These are phyloP conservation scores for Galerina marginata DNA, from an alignment of 768 basidiomycete genomes.

Conservation along the genomic window DNA sequence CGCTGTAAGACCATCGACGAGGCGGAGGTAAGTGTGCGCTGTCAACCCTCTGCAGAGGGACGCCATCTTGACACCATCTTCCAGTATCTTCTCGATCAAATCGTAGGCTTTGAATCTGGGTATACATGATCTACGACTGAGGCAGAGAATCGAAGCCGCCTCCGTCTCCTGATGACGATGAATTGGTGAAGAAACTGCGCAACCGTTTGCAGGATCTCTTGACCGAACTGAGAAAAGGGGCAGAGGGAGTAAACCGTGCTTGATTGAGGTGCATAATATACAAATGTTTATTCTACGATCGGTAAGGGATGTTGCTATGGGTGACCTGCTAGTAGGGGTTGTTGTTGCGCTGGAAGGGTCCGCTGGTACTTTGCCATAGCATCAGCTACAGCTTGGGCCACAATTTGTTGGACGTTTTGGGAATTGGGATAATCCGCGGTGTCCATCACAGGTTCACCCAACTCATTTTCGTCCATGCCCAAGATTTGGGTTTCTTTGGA, in stretches of 20 bases:
- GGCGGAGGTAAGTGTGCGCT: slow-evolving; percentile 25
- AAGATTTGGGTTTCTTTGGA: slow-evolving; percentile 42
- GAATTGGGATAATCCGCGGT: slow-evolving; percentile 52
- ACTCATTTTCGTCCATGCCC: slow-evolving; percentile 84
- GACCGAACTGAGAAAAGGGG: slow-evolving; percentile 37
- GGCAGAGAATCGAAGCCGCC: slow-evolving; percentile 32
- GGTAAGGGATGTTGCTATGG: no score
- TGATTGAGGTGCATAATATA: not conserved
- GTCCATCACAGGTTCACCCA: slow-evolving; percentile 86
- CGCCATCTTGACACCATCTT: not conserved
- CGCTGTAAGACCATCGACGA: slow-evolving; percentile 33
- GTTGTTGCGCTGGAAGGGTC: no score
- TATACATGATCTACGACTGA: not conserved
- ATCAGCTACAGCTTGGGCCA: not conserved
- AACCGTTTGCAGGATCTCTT: slow-evolving; percentile 40
- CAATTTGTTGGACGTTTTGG: not conserved
- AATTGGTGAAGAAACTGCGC: slow-evolving; percentile 41
- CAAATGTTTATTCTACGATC: no score
- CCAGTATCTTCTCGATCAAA: slow-evolving; percentile 45
- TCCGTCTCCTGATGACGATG: slow-evolving; percentile 42
- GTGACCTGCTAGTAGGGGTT: no score
- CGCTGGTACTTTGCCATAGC: not conserved
- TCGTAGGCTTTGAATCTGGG: slow-evolving; percentile 27
- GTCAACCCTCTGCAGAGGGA: not conserved
- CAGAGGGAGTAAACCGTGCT: slow-evolving; percentile 35